Conservation (phyloP, 2,329 filamentous ascomycete species). For the Epichloe gansuensis region DNA sequence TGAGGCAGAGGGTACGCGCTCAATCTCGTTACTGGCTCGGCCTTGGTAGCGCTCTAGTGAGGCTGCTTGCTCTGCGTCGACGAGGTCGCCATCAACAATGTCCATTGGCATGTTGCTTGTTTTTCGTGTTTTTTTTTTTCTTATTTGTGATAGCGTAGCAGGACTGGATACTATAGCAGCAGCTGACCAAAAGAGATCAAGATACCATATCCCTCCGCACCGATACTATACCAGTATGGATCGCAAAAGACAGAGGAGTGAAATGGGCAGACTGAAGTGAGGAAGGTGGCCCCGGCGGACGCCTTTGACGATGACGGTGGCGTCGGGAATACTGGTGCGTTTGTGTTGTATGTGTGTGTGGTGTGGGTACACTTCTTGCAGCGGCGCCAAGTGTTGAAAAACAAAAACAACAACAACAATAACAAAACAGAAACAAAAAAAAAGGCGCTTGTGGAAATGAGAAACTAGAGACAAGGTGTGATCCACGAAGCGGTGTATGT, state of each 20-base stretch:
- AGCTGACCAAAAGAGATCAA: too few species aligned
- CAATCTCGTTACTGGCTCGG: constrained; percentile 42
- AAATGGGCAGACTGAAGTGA: neutral
- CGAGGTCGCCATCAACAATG: constrained; percentile 41
- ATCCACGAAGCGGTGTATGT: too few species aligned
- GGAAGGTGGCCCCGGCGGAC: neutral
- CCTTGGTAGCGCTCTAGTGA: constrained; percentile 26
- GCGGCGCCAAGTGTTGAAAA: too few species aligned
- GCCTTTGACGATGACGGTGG: neutral
- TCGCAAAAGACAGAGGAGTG: neutral
- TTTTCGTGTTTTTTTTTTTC: neutral
- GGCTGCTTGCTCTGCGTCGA: constrained; percentile 43
- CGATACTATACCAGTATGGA: neutral
- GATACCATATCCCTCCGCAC: too few species aligned
- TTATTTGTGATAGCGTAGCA: neutral
- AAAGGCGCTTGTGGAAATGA: too few species aligned
- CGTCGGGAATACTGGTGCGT: neutral
- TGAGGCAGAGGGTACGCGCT: constrained; percentile 44
- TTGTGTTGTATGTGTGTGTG: too few species aligned
- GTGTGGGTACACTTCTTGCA: too few species aligned
- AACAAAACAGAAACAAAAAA: too few species aligned
- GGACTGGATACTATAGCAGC: too few species aligned
- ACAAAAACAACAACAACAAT: too few species aligned
- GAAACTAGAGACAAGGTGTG: too few species aligned
- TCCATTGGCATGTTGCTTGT: constrained; percentile 29